Percentiles rank a stretch among this genome's conserved stretches.
phyloP scores from a whole-genome alignment of 805 yeast genomes.

The Candida orba region DNA sequence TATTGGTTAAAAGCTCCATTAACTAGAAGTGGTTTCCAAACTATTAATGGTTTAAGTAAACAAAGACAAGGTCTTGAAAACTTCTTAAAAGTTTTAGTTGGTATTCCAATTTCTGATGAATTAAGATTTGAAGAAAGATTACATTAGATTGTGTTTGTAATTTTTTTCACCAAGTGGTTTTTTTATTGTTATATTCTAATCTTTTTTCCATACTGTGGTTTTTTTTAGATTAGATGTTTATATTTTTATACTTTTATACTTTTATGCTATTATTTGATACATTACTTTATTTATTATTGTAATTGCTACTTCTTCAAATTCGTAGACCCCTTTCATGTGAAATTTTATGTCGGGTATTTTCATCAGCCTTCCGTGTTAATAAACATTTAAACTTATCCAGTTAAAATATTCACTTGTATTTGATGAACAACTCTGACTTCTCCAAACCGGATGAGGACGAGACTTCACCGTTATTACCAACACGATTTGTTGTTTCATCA shows the following conservation, averaged over 20 bases:
- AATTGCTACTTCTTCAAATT: not conserved
- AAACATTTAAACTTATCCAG: too few relatives aligned
- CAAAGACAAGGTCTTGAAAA: slow-evolving; percentile 91
- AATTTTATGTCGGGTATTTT: not conserved
- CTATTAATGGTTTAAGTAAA: slow-evolving; percentile 90
- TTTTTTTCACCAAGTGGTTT: slow-evolving; percentile 5
- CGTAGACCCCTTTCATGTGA: not conserved
- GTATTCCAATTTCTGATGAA: slow-evolving; percentile 85
- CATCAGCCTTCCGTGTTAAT: not conserved
- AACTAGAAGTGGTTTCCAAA: slow-evolving; percentile 82
- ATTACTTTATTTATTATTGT: not conserved
- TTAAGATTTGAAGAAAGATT: slow-evolving; percentile 92
- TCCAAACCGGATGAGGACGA: not conserved
- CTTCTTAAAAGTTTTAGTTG: slow-evolving; percentile 81
- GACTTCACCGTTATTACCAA: too few relatives aligned
- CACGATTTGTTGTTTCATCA: slow-evolving; percentile 1
- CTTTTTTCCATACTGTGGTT: not conserved
- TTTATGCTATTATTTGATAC: not conserved
- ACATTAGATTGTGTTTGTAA: slow-evolving; percentile 2
- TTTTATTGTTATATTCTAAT: not conserved
- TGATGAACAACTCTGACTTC: not conserved
- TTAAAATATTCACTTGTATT: not conserved
- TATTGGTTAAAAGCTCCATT: slow-evolving; percentile 98
- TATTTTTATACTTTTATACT: not conserved
- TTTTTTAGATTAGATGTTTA: not conserved